Percentiles rank a stretch among this genome's conserved stretches.
Evolutionary conservation across 805 yeast species (phyloP).

Genomic region (Yamadazyma scolyti): DNA sequence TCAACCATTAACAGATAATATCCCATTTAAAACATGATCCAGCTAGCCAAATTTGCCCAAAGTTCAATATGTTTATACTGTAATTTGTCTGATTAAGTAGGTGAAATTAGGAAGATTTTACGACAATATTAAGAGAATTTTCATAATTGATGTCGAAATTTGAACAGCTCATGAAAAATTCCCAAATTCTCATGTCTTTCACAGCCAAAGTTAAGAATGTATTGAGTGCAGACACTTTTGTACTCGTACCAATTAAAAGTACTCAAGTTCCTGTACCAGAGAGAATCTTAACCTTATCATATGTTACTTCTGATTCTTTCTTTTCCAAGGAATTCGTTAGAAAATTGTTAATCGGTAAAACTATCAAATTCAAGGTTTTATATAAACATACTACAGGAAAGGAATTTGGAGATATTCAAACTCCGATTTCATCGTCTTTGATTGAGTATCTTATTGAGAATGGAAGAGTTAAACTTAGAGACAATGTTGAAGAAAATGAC

Average conservation of each 20-base stretch:
- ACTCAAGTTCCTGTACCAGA: constrained; percentile 48
- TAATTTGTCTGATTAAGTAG: no score
- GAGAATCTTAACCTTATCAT: constrained; percentile 60
- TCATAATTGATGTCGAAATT: no score
- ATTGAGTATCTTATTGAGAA: constrained; percentile 50
- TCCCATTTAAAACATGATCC: no score
- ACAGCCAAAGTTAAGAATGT: constrained; percentile 68
- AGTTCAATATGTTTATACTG: no score
- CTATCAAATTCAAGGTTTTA: constrained; percentile 53
- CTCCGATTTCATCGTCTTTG: constrained; percentile 62
- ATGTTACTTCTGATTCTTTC: constrained; percentile 59
- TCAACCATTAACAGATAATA: constrained; percentile 1
- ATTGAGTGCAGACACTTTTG: constrained; percentile 66
- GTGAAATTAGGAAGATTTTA: no score
- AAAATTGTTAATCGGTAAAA: constrained; percentile 60
- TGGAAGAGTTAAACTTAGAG: constrained; percentile 64
- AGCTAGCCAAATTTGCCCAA: no score
- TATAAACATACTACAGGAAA: constrained; percentile 50
- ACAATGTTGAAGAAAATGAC: constrained; percentile 44
- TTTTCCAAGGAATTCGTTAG: constrained; percentile 63
- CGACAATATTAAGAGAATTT: no score
- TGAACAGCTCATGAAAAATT: no score
- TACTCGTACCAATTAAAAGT: constrained; percentile 49
- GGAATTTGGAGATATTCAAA: constrained; percentile 68
- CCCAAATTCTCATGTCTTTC: no score